These are phyloP conservation scores for Croton laevigatus DNA, from an alignment of 441 rosid genomes.

Conservation along the genomic window DNA sequence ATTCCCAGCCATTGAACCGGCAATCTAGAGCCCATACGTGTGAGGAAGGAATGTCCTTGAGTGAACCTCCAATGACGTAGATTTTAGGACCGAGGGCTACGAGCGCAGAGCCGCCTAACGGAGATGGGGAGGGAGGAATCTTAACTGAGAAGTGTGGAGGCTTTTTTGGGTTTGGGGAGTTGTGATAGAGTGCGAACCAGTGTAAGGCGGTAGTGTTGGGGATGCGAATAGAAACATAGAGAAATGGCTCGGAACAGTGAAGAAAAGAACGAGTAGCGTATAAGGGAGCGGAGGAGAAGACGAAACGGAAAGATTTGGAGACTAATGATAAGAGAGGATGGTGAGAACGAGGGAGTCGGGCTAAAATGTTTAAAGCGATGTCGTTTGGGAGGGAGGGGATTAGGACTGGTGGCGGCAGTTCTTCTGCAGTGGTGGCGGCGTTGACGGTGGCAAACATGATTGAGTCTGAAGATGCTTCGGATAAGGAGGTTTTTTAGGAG, in stretches of 20 bases:
- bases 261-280: slow-evolving; percentile 57
- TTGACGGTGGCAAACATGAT: slow-evolving; percentile 9
- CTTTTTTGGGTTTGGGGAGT: slow-evolving; percentile 10
- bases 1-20: slow-evolving; percentile 56
- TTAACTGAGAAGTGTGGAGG: slow-evolving; percentile 36
- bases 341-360: slow-evolving; percentile 59
- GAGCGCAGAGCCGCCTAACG: slow-evolving; percentile 55
- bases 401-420: slow-evolving; percentile 17
- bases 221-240: slow-evolving; percentile 39
- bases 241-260: slow-evolving; percentile 35
- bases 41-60: slow-evolving; percentile 56
- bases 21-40: slow-evolving; percentile 76
- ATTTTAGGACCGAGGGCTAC: slow-evolving; percentile 48
- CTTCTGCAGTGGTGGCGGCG: slow-evolving; percentile 1
- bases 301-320: slow-evolving; percentile 57
- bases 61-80: slow-evolving; percentile 71
- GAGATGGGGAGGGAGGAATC: slow-evolving; percentile 50
- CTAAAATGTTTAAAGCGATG: slow-evolving; percentile 59
- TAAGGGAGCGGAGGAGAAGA: slow-evolving; percentile 53
- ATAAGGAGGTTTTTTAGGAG: background rate
- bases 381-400: slow-evolving; percentile 63
- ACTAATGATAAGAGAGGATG: slow-evolving; percentile 62
- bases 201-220: slow-evolving; percentile 13
- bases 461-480: background rate
- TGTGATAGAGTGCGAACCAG: slow-evolving; percentile 46